phyloP scores from a whole-genome alignment of 352 stramenopile genomes.

The Pythium rishiriense region DNA sequence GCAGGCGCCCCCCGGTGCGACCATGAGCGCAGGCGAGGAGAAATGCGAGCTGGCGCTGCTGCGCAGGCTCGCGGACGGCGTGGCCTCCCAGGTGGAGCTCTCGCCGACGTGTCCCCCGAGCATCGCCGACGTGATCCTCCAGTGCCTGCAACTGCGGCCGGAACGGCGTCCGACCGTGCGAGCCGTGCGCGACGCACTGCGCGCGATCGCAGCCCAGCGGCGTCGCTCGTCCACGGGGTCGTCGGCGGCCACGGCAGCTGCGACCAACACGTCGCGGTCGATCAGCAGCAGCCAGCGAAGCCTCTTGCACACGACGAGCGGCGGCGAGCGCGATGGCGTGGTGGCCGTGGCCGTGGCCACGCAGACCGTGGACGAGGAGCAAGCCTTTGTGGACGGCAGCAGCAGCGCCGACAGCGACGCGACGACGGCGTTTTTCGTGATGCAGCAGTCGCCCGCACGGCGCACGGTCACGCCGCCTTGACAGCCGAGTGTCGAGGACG shows the following conservation, averaged over 20 bases:
- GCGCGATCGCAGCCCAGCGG: constrained; percentile 1
- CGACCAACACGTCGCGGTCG: background rate
- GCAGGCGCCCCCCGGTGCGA: background rate
- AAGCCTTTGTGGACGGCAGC: constrained; percentile 1
- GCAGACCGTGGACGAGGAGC: constrained; percentile 11
- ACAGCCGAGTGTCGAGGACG: too few relatives aligned
- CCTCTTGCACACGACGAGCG: background rate
- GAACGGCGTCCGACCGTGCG: constrained; percentile 15
- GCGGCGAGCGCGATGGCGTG: background rate
- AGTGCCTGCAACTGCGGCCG: constrained; percentile 12
- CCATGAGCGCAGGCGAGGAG: constrained; percentile 8
- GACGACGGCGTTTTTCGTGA: constrained; percentile 16
- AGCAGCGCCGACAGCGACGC: constrained; percentile 12
- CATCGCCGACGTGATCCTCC: constrained; percentile 18
- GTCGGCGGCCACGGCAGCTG: background rate
- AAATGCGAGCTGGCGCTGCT: constrained; percentile 15
- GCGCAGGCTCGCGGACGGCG: constrained; percentile 9
- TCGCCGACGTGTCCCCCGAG: constrained; percentile 15
- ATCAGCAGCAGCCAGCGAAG: constrained; percentile 10
- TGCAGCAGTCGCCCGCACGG: constrained; percentile 8
- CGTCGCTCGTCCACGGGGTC: constrained; percentile 7
- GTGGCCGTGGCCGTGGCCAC: background rate
- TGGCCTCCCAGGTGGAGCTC: background rate
- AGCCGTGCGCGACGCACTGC: constrained; percentile 13
- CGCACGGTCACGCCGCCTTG: background rate